A percentile compares a stretch with the other conserved stretches of the same genome.
Evolutionary conservation across 805 yeast species (phyloP).

Genomic region (Saccharomycopsis vini): DNA sequence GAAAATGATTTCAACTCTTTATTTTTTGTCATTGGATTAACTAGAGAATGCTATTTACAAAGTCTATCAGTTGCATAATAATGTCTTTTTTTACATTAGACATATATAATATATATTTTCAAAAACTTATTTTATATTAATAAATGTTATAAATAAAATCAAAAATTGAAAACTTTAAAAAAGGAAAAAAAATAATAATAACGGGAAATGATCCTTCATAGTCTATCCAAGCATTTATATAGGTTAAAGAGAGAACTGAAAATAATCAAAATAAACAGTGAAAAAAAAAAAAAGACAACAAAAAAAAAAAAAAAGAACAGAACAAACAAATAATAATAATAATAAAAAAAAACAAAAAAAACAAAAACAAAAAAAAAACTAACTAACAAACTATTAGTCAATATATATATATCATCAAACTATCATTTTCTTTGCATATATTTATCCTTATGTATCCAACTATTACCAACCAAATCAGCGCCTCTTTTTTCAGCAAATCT

Average conservation of each 20-base stretch:
- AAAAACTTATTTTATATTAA: no score
- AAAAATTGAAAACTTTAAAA: not conserved
- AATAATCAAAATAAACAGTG: no score
- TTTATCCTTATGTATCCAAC: constrained; percentile 70
- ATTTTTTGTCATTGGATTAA: constrained; percentile 33
- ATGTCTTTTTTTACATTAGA: no score
- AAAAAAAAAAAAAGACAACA: no score
- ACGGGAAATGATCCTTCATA: not conserved
- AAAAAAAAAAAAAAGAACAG: not conserved
- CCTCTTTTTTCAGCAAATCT: constrained; percentile 58
- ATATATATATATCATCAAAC: no score
- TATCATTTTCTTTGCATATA: constrained; percentile 30
- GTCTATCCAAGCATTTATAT: no score
- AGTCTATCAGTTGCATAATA: no score
- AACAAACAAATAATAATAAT: constrained; percentile 2
- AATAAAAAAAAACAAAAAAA: not conserved
- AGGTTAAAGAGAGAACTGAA: no score
- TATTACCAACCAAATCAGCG: constrained; percentile 51
- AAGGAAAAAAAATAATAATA: not conserved
- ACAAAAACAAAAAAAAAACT: not conserved
- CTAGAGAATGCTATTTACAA: constrained; percentile 22
- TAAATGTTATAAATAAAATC: no score
- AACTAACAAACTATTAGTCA: no score
- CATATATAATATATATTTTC: no score
- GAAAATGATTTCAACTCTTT: constrained; percentile 38